Conservation (phyloP, 352 stramenopile genomes). For the Globisporangium perplexum region DNA sequence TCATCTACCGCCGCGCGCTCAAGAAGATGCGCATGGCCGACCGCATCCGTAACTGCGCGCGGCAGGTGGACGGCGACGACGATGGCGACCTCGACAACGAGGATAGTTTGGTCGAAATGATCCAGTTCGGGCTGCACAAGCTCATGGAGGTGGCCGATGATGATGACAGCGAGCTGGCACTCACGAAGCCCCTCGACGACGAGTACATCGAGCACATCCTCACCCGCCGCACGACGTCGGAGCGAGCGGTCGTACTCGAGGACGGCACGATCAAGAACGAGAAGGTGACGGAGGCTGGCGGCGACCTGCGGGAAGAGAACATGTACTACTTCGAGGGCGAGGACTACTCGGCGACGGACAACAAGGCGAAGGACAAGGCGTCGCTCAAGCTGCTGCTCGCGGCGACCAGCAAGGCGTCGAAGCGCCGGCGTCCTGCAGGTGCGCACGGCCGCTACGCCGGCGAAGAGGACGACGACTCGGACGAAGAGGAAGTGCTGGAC, state of each 20-base stretch:
- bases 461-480: conserved; percentile 32
- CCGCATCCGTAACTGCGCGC: conserved; percentile 63
- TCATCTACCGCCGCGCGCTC: conserved; percentile 64
- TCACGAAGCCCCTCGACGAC: conserved; percentile 47
- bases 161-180: conserved; percentile 20
- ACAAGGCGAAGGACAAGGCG: conserved; percentile 32
- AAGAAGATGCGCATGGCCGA: conserved; percentile 73
- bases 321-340: conserved; percentile 85
- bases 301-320: conserved; percentile 64
- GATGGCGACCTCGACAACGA: conserved; percentile 35
- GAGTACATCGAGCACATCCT: conserved; percentile 53
- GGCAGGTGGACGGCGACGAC: conserved; percentile 19
- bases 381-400: conserved; percentile 33
- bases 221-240: conserved; percentile 11
- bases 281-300: conserved; percentile 40
- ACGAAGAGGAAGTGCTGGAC: conserved; percentile 26
- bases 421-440: conserved; percentile 21
- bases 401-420: conserved; percentile 13
- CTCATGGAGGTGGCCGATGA: conserved; percentile 34
- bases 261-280: conserved; percentile 36
- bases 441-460: conserved; percentile 21
- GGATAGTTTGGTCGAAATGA: conserved; percentile 53
- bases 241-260: conserved; percentile 5
- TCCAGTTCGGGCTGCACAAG: conserved; percentile 73
- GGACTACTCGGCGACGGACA: conserved; percentile 48